Base-by-base conservation (phyloP, 495 filamentous ascomycete genomes). In the Penicillium maclennaniae region DNA sequence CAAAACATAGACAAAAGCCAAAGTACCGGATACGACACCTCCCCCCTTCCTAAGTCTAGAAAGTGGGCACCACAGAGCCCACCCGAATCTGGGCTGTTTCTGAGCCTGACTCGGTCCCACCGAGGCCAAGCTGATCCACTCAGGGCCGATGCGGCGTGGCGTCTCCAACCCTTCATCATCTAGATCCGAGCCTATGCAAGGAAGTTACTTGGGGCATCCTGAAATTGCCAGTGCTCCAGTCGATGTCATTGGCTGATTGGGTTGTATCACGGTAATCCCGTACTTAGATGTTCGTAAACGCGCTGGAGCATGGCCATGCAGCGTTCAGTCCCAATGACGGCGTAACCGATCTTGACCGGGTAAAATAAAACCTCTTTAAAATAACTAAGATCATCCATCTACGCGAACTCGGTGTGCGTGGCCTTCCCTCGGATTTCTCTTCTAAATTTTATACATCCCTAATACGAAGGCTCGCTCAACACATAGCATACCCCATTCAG, bases 131-230 rank as follows among this genome's bases (percentile, higher is more conserved):
- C 34, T 45, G 55, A 55, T 62, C 62, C 62, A 65, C 60, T 37
- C 56, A 40, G 19, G 48, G 46, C 47, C 38, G 42, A 51, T 42
- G 20, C 23, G 39, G 38, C 59, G 51, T 54, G 49, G 49, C 55
- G 47, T 58, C 55, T 56, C 52, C 49, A 54, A 49, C 51, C 51
- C 53, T 54, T 57, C 45, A 39, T 39, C 53, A 58, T 67, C 58
- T 61, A 60, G 55, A 65, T 62, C 53, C 49, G 58, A 63, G 58
- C 48, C 19, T 37, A 67, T 65, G 63, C 63, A 67, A 67, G 63
- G 63, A 64, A 64, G 56, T 58, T 60, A 62, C 60, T 52, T 59
- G 56, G 47, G 44, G 45, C 27, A 58, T 61, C 49, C 49, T 54
- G 60, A 60, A 62, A 47, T 55, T 27, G 31, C 23, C 42, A 52